Base-by-base conservation (phyloP, 768 basidiomycete genomes). In the Xerocomus potaroensis region DNA sequence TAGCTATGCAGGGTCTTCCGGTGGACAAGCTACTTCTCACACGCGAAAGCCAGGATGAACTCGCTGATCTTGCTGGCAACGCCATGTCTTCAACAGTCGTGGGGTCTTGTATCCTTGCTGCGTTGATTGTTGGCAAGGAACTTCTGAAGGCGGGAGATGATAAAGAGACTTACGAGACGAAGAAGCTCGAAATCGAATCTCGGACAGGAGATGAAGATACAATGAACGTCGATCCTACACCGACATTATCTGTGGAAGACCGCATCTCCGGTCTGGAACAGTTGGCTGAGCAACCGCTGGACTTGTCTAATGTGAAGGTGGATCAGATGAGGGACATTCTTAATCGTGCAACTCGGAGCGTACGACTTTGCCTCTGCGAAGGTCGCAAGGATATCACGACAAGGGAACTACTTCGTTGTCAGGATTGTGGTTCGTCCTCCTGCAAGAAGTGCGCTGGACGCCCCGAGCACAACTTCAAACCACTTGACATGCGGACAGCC, bases 71-170 rank as follows among this genome's bases (percentile, higher is more conserved):
- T 14, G 93, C 94, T 16, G 94, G 94, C 2, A 97, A 97, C 60
- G 94, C 94, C 49, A 97, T 97, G 94, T 93, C 92, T 1, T 91
- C 93, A 5, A 96, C 94, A 1, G 94, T 96, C 21, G 93, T 97
- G 24, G 94, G 94, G 1, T 79, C 90, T 3, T 85, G 90, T 53
- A 89, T 96, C 52, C 69, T 95, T 45, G 83, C 87, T 15, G 91
- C 91, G 0, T 71, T 97, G 36, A 77, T 87, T 9, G 67, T 83
- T 1, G 80, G 81, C 6, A 75, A 74, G 61, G 76, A 78, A 39
- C 72, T 90, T 27, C 71, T 96, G 26, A 83, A 83, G 51, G 67
- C 69, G 1, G 87, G 88, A 5, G 66, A 80, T 30, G 84, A 88
- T 57, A 70, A 65, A 5, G 70, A 77, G 50, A 84, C 78, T 3